Base-by-base conservation (phyloP, 495 filamentous ascomycete species). In the Aspergillus incahuasiensis region DNA sequence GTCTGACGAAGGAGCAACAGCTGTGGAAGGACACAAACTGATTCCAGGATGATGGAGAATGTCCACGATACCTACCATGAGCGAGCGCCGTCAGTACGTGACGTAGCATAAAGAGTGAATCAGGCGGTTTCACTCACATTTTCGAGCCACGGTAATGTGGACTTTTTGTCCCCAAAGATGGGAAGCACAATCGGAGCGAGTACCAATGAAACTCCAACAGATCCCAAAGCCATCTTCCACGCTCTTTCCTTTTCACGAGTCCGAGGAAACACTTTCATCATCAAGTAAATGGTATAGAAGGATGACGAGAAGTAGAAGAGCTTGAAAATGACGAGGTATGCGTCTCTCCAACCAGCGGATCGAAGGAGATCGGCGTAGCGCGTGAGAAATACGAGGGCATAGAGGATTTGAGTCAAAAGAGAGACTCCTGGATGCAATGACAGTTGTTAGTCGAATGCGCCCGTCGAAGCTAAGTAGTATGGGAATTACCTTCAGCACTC, bases 1-100 rank as follows among this genome's bases (percentile, higher is more conserved):
- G 94, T 97, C 66, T 97, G 91, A 43, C 94, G 88, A 21, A 97
- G 84, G 21, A 97, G 83, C 12, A 96, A 79, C 0, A 97, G 83
- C 63, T 98, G 94, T 0, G 95, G 95, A 15, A 97, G 81, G 11
- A 97, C 84, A 68, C 86, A 90, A 45, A 96, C 81, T 21, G 91
- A 91, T 71, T 98, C 95, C 50, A 97, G 84, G 50, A 94, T 86
- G 34, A 92, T 83, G 11, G 89, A 95, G 73, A 97, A 96, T 44
- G 82, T 82, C 86, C 89, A 56, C 20, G 50, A 19, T 1, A 95
- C 57, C 83, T 75, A 60, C 83, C 76, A 95, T 67, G 40, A 25
- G 38, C 15, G 38, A 19, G 16, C 18, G 46, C 12, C 20, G 32
- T 42, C 41, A 48, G 34, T 39, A 6, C 22, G 5, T 68, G 28